Evolutionary conservation across 1,284 basidiomycete genomes (phyloP), one percentile per base, ranked within the genome.

Genomic region (Sutorius eximius): DNA sequence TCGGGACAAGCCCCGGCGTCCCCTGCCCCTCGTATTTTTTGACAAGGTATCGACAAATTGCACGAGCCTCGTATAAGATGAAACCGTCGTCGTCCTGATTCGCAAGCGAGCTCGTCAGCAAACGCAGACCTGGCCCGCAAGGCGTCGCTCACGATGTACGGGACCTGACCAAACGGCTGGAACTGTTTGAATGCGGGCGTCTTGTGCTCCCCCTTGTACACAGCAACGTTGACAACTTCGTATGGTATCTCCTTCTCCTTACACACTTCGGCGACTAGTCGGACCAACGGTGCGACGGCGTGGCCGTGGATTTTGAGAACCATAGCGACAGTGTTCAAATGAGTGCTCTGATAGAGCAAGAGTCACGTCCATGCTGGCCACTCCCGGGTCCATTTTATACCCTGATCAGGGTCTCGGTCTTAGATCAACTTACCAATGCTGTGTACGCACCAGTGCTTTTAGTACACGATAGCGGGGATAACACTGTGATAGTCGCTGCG

Each of bases 81-180:
- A 78, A 77, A 47, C 74, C 76, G 53, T 77, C 71, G 38, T 76
- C 76, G 32, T 77, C 73, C 65, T 71, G 34, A 20, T 18, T 13
- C 9, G 24, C 22, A 42, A 16, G 11, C 34, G 29, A 32, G 15
- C 29, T 16, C 40, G 43, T 60, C 32, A 51, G 34, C 1, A 18
- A 30, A 30, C 27, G 15, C 2, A 29, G 11, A 37, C 8, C 11
- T 15, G 1, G 11, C 5, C 7, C 36, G 12, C 24, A 44, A 44
- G 9, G 45, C 12, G n/a, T 45, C 11, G 46, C 74, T 41, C 57
- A 73, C 73, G 40, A 82, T 68, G 62, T 74, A 78, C 5, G 80
- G 80, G 55, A 82, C 73, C 63, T 80, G 77, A 45, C 77, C 77
- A 59, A 82, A 82, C 1, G 80, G 79, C 50, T 82, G 80, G 50